Evolutionary conservation across 495 filamentous ascomycete genomes (phyloP), one percentile per base, ranked within the genome.

Genomic region (Aspergillus panamensis): DNA sequence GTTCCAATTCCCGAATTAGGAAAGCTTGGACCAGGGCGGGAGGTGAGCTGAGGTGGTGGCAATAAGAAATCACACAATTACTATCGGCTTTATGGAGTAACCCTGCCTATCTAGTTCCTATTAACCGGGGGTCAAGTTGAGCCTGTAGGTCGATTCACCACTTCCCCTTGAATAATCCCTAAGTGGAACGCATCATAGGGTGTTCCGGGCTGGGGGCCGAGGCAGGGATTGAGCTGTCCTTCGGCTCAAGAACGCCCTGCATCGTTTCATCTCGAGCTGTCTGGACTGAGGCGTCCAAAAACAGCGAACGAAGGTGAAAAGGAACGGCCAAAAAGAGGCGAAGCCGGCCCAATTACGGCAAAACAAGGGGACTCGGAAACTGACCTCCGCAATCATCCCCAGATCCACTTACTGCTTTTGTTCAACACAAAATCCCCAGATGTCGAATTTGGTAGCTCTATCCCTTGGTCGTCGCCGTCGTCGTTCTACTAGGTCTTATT

Each of bases 331-430:
- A 35, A 51, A 49, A 19, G 32, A 13, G 44, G 47, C 40, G 50
- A 57, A 25, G 47, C 47, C 43, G 44, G 32, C 20, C 37, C n/a
- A 48, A 32, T 17, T 29, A 14, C 52, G 10, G 44, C 33, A 7
- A 25, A 19, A 48, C 48, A 54, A 54, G 55, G 45, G 51, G 25
- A n/a, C 33, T 55, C 57, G 57, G 63, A 61, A 60, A 62, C 51
- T 57, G 51, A 55, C 51, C 57, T 62, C 63, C 63, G 63, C 62
- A 57, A 55, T 61, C 51, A 21, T 51, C 58, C 48, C 51, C 42
- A 59, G 62, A 33, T 60, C 63, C 58, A 58, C 54, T 33, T 54
- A 47, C 49, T 57, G 30, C 39, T 51, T 39, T 50, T 54, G 31
- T 52, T 39, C 50, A 33, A n/a, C 32, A 51, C 13, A 12, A 51